Base-by-base conservation (phyloP, 352 stramenopile genomes). In the Globisporangium perplexum region DNA sequence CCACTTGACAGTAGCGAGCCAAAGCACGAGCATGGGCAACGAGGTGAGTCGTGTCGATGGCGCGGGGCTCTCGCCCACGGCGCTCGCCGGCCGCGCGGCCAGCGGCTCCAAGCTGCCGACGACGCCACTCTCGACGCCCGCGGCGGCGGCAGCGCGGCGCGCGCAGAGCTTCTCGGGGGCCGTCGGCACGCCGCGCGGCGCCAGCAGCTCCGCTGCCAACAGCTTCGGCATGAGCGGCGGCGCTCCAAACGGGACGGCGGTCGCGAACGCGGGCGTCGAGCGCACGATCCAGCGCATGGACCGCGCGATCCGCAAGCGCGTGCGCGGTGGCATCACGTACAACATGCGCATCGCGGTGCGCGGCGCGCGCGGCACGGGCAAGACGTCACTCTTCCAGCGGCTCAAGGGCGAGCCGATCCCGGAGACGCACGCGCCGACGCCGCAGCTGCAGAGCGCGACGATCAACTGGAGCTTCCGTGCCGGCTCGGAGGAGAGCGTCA, bases 261-360 rank as follows among this genome's bases (percentile, higher is more conserved):
- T 14, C 15, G 11, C 56, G 36, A 51, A 38, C 20, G 50, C 53
- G 35, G 53, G 56, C 18, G 68, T 88, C 24, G 74, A 88, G 31
- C 67, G 70, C 31, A 77, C 70, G 39, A 93, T 90, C 63, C 79
- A 89, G 62, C 75, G 75, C 65, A 93, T 93, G 82, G 79, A 93
- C 59, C 85, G 79, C 50, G 70, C 73, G 18, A 93, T 95, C 57
- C 77, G 85, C 28, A 78, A 74, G 52, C 80, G 83, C 57, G 76
- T 93, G n/a, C 65, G 85, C 24, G 87, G 71, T 26, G 81, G 75
- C 55, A 77, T 91, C 59, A 94, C 75, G 56, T 96, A 96, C 74
- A 96, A 96, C 68, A 95, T 97, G 84, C 96, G 96, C 72, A 71
- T 97, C 38, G 60, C 96, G 44, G 66, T 97, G 26, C 78, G 86